Percentiles rank a stretch among this genome's conserved stretches.
Conservation (phyloP, 345 rosid species). For the Odontarrhena argentea region DNA sequence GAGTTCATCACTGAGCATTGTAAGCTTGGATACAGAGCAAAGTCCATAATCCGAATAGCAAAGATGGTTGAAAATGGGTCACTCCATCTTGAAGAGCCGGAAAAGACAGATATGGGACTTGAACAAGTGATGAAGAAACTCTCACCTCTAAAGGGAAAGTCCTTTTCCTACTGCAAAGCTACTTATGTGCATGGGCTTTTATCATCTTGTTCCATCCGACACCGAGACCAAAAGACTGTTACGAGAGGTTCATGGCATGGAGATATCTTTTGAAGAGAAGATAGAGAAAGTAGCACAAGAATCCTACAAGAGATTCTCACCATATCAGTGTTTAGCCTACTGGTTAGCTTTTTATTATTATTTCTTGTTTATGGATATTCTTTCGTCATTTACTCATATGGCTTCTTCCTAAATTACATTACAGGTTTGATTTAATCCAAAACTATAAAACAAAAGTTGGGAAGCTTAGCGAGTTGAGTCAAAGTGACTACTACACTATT, state of each 20-base stretch:
- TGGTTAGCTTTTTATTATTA: too few relatives aligned
- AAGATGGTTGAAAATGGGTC: too few relatives aligned
- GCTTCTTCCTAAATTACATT: too few relatives aligned
- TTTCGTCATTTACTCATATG: too few relatives aligned
- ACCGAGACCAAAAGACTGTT: constrained; percentile 51
- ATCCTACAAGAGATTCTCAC: too few relatives aligned
- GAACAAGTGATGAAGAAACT: not conserved
- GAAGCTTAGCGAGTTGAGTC: constrained; percentile 25
- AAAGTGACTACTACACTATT: constrained; percentile 7
- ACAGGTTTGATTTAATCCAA: not conserved
- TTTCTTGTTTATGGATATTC: too few relatives aligned
- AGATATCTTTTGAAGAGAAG: too few relatives aligned
- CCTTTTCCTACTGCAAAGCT: constrained; percentile 46
- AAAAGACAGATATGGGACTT: too few relatives aligned
- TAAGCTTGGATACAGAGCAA: too few relatives aligned
- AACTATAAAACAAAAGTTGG: constrained; percentile 18
- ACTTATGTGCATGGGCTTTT: constrained; percentile 54
- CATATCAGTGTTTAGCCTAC: too few relatives aligned
- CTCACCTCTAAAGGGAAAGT: constrained; percentile 33
- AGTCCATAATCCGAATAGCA: too few relatives aligned
- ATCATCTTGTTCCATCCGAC: constrained; percentile 50
- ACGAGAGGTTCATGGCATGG: constrained; percentile 39
- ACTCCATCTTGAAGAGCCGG: not conserved
- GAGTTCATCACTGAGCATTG: constrained; percentile 33
- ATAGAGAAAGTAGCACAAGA: too few relatives aligned